Conservation (phyloP, 1,284 basidiomycete species). For the Ceratobasidium sp. region DNA sequence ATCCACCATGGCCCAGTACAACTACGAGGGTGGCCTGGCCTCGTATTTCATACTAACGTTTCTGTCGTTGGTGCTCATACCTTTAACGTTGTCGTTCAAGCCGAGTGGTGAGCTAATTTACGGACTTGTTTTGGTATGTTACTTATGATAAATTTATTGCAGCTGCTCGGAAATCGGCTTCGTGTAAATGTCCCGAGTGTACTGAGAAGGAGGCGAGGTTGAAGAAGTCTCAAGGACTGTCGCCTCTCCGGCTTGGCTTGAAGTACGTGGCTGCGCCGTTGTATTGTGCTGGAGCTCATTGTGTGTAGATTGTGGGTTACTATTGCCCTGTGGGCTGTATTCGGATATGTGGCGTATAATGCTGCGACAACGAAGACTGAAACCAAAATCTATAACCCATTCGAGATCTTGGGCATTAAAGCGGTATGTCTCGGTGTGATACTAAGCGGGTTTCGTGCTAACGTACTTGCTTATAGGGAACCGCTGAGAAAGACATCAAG, state of each 20-base stretch:
- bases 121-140: slow-evolving; percentile 2
- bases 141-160: background rate
- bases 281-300: slow-evolving; percentile 36
- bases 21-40: slow-evolving; percentile 92
- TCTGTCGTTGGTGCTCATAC: slow-evolving; percentile 82
- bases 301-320: slow-evolving; percentile 68
- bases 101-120: slow-evolving; percentile 55
- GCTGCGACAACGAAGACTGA: slow-evolving; percentile 72
- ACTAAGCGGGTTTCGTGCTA: background rate
- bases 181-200: slow-evolving; percentile 79
- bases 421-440: slow-evolving; percentile 61
- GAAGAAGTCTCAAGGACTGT: slow-evolving; percentile 62
- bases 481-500: slow-evolving; percentile 92
- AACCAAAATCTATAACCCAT: slow-evolving; percentile 90
- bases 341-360: slow-evolving; percentile 77
- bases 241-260: slow-evolving; percentile 62
- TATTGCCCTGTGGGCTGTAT: slow-evolving; percentile 79
- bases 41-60: slow-evolving; percentile 90
- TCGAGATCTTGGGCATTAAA: slow-evolving; percentile 89
- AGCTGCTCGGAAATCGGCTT: slow-evolving; percentile 51
- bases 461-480: slow-evolving; percentile 60
- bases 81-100: slow-evolving; percentile 73
- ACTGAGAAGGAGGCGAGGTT: slow-evolving; percentile 68
- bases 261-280: slow-evolving; percentile 59
- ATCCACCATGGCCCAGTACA: slow-evolving; percentile 76